Evolutionary conservation across 225 moss, liverwort and hornwort genomes (phyloP), one percentile per base, ranked within the genome.

Genomic region (Anthoceros angustus): DNA sequence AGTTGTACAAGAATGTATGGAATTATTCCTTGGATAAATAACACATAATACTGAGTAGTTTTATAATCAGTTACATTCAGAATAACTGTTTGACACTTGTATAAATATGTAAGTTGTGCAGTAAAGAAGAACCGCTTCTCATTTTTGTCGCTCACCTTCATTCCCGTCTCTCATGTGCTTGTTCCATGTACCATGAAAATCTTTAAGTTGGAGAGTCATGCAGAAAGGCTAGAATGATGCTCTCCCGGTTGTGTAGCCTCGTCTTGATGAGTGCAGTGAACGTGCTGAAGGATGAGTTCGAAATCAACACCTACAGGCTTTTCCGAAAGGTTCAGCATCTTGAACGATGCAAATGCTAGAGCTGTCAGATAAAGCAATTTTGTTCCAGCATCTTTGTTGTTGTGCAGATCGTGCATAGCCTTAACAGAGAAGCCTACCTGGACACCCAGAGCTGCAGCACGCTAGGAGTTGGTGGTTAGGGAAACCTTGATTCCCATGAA

Each of bases 261-360:
- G 5, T 41, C 62, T 55, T 72, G 42, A 38, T 77, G 43, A 43
- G 38, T 70, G 18, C 72, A 66, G 67, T 70, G 74, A 41, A 92
- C 26, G 62, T 98, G 92, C 55, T 89, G 42, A 41, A 92, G 72
- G 61, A 87, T 77, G 14, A 98, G 41, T 61, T 98, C 98, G 62
- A 83, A 76, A 42, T 79, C 32, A 10, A 45, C 64, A 40, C 42
- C 77, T 40, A 71, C 68, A 2, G 38, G 48, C 49, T 68, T 62
- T 15, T 6, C 86, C 23, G 92, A 73, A 42, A 83, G 71, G 26
- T 70, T 74, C 1, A 98, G 74, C 39, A 69, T 70, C 10, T 73
- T 71, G 4, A 71, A 74, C 6, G 77, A 79, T 0, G 63, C 62
- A 0, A 42, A 60, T 40, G 32, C 63, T 24, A 32, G 20, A 32